Percentiles rank a stretch among this genome's conserved stretches.
Evolutionary conservation across 1,139 yeast genomes (phyloP).

Genomic region (Hemisphaericaspora xylofermentans): DNA sequence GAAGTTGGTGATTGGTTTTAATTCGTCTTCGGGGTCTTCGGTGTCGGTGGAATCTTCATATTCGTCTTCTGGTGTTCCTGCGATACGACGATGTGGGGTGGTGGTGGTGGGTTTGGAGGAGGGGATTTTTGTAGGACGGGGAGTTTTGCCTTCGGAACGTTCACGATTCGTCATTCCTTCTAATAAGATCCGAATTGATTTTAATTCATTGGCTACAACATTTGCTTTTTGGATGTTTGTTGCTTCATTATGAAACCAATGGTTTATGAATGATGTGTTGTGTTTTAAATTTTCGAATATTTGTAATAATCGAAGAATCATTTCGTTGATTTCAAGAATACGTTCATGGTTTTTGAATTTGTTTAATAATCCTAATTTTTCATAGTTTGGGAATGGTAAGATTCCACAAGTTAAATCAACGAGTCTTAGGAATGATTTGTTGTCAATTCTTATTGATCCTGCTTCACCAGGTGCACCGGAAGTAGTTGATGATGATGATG

Average conservation of each 20-base stretch:
- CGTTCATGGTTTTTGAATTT: conserved; percentile 36
- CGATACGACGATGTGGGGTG: conserved; percentile 6
- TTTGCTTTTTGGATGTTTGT: conserved; percentile 54
- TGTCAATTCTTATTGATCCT: conserved; percentile 22
- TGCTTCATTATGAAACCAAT: conserved; percentile 51
- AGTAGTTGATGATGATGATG: too few relatives aligned
- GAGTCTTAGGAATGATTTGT: conserved; percentile 35
- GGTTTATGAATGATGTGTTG: conserved; percentile 38
- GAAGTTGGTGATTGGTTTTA: conserved; percentile 44
- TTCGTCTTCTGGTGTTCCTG: conserved; percentile 13
- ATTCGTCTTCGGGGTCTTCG: conserved; percentile 49
- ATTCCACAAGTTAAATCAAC: conserved; percentile 58
- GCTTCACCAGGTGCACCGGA: conserved; percentile 24
- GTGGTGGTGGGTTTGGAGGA: conserved; percentile 4
- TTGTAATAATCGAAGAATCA: conserved; percentile 36
- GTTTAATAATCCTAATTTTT: conserved; percentile 43
- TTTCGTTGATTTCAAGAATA: conserved; percentile 26
- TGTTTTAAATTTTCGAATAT: conserved; percentile 33
- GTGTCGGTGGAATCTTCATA: too few relatives aligned
- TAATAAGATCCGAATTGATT: conserved; percentile 53
- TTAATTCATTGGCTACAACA: conserved; percentile 61
- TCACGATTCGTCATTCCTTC: conserved; percentile 46
- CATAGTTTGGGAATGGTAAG: conserved; percentile 55
- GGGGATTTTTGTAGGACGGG: conserved; percentile 15
- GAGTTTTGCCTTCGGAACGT: conserved; percentile 10